Evolutionary conservation across 2,329 filamentous ascomycete species (phyloP), one percentile per base, ranked within the genome.

Genomic region (Drechslerella coelobrocha): DNA sequence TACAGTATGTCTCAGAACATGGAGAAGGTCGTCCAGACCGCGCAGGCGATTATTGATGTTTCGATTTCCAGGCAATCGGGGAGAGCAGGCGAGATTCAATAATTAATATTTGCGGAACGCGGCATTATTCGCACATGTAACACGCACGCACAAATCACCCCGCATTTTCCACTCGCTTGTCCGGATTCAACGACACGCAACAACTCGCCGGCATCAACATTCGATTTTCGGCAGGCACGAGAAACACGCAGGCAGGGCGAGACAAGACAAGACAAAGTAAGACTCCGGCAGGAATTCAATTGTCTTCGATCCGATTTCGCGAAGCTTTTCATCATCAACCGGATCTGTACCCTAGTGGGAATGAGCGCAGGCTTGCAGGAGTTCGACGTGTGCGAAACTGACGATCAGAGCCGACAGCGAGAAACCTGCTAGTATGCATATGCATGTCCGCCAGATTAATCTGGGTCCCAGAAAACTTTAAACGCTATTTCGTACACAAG

Each of bases 401-500:
- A 12, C 29, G 29, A n/a, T n/a, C n/a, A n/a, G n/a, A n/a, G n/a
- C n/a, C n/a, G n/a, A n/a, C n/a, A n/a, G n/a, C n/a, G n/a, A n/a
- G n/a, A n/a, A n/a, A n/a, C n/a, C n/a, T n/a, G n/a, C n/a, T n/a
- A n/a, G n/a, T n/a, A n/a, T n/a, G n/a, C n/a, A n/a, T n/a, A n/a
- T n/a, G n/a, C n/a, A n/a, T n/a, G n/a, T n/a, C n/a, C n/a, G n/a
- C n/a, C n/a, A n/a, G n/a, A n/a, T n/a, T n/a, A n/a, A n/a, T n/a
- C n/a, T n/a, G n/a, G n/a, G n/a, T n/a, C n/a, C n/a, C n/a, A 34
- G 29, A 34, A 34, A 34, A 34, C 12, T 34, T 7, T 7, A 39
- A 39, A 39, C 34, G 12, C 34, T 39, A 39, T n/a, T n/a, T n/a
- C n/a, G n/a, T n/a, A n/a, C n/a, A n/a, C 41, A 45, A 45, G 21